Base-by-base conservation (phyloP, 108 stramenopile genomes). In the Nitzschia putrida region DNA sequence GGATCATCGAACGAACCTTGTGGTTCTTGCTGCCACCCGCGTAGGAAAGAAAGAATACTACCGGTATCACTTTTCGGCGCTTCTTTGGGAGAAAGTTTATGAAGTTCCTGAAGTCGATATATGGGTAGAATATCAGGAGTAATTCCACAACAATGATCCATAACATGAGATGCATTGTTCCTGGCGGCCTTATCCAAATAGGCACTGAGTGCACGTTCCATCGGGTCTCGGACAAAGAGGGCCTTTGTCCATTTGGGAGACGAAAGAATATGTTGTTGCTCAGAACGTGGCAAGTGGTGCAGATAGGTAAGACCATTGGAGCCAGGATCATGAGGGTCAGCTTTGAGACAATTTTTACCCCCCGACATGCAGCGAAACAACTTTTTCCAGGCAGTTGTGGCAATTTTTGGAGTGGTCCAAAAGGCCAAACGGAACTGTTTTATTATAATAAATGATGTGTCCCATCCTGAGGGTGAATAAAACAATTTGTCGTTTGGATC, bases 181-280 rank as follows among this genome's bases (percentile, higher is more conserved):
- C 29, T 34, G 51, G 55, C 38, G 5, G 69, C 77, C 69, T 81
- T 81, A 50, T 85, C 78, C 68, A 85, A 53, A 71, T 74, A 88
- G 22, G 84, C 83, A 3, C 80, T 81, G 11, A 89, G 44, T 7
- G 81, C 12, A 25, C 88, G 71, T 18, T 85, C 77, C 45, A 71
- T 76, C 0, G 88, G 88, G 82, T 89, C 83, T 38, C 88, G 45
- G 0, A 89, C 79, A 60, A 85, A 89, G 4, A 86, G 71, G 8
- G 85, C 85, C 61, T 64, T 55, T 13, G 82, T 83, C 80, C 80
- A 86, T 20, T 77, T 67, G 0, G 67, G 66, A 52, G 55, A 66
- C 0, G 66, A 65, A 61, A 86, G 55, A 42, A 86, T 71, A 3
- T 68, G 49, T 2, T 72, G 41, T 11, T 73, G 79, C 11, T 69